Percentiles rank a stretch among this genome's conserved stretches.
Evolutionary conservation across 177 flowering plant species (phyloP).

Genomic region (Vitis hybrid): DNA sequence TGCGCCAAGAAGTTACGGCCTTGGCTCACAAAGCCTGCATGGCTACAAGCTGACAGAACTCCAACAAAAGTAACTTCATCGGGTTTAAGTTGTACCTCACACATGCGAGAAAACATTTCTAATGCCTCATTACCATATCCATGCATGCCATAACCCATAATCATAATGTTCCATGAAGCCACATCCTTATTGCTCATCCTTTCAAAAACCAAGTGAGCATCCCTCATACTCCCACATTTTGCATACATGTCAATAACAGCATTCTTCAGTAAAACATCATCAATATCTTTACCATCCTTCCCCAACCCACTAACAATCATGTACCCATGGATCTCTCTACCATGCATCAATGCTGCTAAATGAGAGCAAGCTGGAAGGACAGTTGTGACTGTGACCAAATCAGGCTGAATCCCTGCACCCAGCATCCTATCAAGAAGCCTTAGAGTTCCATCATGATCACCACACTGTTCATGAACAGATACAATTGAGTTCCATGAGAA

Average conservation of each 20-base stretch:
- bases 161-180: constrained; percentile 76
- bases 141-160: constrained; percentile 63
- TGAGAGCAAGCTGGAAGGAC: constrained; percentile 56
- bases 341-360: constrained; percentile 57
- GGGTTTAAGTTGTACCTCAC: constrained; percentile 32
- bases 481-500: constrained; percentile 74
- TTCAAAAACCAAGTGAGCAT: constrained; percentile 46
- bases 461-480: constrained; percentile 45
- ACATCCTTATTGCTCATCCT: constrained; percentile 38
- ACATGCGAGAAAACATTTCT: constrained; percentile 43
- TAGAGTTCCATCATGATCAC: constrained; percentile 47
- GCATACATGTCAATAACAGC: constrained; percentile 74
- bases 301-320: constrained; percentile 47
- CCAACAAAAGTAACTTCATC: constrained; percentile 63
- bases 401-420: constrained; percentile 36
- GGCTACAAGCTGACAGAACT: constrained; percentile 62
- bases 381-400: constrained; percentile 47
- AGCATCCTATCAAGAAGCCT: constrained; percentile 46
- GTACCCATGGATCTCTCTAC: constrained; percentile 59
- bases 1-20: constrained; percentile 36
- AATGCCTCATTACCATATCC: constrained; percentile 54
- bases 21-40: constrained; percentile 40
- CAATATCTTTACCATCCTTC: constrained; percentile 13
- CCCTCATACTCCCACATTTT: constrained; percentile 63
- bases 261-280: constrained; percentile 35